A percentile compares a stretch with the other conserved stretches of the same genome.
Evolutionary conservation across 441 rosid genomes (phyloP).

Genomic region (Corymbia calophylla): DNA sequence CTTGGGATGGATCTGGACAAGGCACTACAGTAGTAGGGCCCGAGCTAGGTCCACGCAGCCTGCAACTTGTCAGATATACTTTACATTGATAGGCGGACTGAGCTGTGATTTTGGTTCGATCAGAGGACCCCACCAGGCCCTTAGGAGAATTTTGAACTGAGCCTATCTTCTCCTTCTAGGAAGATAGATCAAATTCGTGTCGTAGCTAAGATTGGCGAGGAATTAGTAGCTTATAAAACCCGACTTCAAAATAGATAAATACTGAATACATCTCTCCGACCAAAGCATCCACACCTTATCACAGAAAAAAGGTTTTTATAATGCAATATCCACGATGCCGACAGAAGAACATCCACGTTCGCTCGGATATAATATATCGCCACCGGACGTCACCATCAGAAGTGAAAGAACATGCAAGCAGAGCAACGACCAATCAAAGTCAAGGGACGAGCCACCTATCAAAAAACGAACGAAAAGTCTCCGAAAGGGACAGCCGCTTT

Average conservation of each 20-base stretch:
- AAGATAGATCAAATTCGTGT: not conserved
- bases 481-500: not conserved
- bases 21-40: not conserved
- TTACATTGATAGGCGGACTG: not conserved
- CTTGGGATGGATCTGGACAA: not conserved
- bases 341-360: not conserved
- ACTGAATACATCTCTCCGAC: not conserved
- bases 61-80: not conserved
- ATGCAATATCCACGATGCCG: not conserved
- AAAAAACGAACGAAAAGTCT: not conserved
- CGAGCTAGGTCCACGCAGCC: not conserved
- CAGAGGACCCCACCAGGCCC: not conserved
- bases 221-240: not conserved
- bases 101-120: not conserved
- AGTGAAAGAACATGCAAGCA: not conserved
- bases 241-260: not conserved
- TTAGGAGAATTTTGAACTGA: not conserved
- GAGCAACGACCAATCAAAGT: not conserved
- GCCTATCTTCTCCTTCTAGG: not conserved
- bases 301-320: not conserved
- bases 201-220: not conserved
- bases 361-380: not conserved
- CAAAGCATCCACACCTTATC: not conserved
- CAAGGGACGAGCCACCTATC: not conserved
- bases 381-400: not conserved